Evolutionary conservation across 2,329 filamentous ascomycete species (phyloP).

Genomic region (Fonsecaea pedrosoi): DNA sequence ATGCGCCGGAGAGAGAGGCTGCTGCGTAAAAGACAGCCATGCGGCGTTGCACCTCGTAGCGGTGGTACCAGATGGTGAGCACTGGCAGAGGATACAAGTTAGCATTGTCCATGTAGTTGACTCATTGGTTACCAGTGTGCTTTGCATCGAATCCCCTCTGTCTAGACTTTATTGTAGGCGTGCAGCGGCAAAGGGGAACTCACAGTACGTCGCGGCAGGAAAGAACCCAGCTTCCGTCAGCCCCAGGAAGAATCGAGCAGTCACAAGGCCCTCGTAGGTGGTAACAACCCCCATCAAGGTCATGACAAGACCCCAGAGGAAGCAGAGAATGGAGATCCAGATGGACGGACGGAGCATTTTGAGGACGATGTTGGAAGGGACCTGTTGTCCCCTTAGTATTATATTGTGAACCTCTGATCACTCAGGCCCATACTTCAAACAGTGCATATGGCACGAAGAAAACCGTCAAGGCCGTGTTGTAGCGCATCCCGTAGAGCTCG

Average conservation of each 20-base stretch:
- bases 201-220: constrained; percentile 34
- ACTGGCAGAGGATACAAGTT: too few species aligned
- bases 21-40: constrained; percentile 44
- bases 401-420: neutral
- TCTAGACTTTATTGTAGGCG: too few species aligned
- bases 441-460: constrained; percentile 52
- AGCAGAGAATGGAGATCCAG: constrained; percentile 60
- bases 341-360: constrained; percentile 57
- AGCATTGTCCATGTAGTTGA: too few species aligned
- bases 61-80: constrained; percentile 4
- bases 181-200: too few species aligned
- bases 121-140: too few species aligned
- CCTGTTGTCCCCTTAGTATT: constrained; percentile 19
- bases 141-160: too few species aligned
- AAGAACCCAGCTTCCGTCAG: constrained; percentile 49
- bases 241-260: constrained; percentile 56
- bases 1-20: constrained; percentile 49
- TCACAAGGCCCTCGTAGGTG: constrained; percentile 59
- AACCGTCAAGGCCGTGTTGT: constrained; percentile 49
- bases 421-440: constrained; percentile 41
- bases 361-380: constrained; percentile 53
- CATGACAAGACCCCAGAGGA: constrained; percentile 48
- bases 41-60: constrained; percentile 42
- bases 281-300: constrained; percentile 60
- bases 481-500: constrained; percentile 42